These are phyloP conservation scores for Escovopsis sp. DNA, from an alignment of 2,329 filamentous ascomycete genomes.

Conservation along the genomic window DNA sequence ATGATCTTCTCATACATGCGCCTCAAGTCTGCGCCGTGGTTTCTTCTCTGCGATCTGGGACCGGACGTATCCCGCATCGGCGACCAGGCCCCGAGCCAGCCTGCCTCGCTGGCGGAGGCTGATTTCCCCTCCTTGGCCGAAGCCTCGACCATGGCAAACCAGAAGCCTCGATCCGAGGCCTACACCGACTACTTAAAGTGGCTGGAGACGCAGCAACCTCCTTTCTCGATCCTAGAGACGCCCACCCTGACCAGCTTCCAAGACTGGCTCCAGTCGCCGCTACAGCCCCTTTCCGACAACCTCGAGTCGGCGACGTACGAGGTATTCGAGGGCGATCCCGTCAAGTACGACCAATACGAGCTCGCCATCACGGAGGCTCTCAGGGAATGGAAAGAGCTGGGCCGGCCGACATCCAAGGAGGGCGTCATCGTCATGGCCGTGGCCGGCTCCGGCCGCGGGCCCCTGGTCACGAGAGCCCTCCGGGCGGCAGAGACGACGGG, in stretches of 20 bases:
- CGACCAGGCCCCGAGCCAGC: conserved; percentile 14
- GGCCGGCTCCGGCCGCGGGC: conserved; percentile 83
- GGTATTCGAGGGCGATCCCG: conserved; percentile 93
- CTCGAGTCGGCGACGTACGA: conserved; percentile 96
- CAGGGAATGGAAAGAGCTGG: conserved; percentile 57
- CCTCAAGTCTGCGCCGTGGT: conserved; percentile 46
- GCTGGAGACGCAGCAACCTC: conserved; percentile 67
- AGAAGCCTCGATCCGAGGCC: conserved; percentile 22
- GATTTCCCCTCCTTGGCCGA: conserved; percentile 61
- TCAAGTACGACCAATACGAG: conserved; percentile 97
- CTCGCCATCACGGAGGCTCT: conserved; percentile 68
- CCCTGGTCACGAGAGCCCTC: conserved; percentile 75
- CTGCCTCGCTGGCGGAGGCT: conserved; percentile 24
- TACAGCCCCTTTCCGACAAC: conserved; percentile 92
- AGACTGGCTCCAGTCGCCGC: conserved; percentile 86
- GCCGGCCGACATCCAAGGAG: conserved; percentile 56
- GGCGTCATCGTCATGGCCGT: conserved; percentile 75
- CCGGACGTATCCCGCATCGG: conserved; percentile 25
- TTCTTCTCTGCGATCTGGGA: conserved; percentile 48
- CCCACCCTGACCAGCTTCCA: conserved; percentile 50
- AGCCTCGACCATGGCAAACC: conserved; percentile 28
- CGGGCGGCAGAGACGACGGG: conserved; percentile 63
- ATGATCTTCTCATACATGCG: conserved; percentile 50
- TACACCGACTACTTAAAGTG: conserved; percentile 72
- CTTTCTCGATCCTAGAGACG: conserved; percentile 36